Conservation (phyloP, 2,329 filamentous ascomycete genomes). For the Sporothrix sp. region DNA sequence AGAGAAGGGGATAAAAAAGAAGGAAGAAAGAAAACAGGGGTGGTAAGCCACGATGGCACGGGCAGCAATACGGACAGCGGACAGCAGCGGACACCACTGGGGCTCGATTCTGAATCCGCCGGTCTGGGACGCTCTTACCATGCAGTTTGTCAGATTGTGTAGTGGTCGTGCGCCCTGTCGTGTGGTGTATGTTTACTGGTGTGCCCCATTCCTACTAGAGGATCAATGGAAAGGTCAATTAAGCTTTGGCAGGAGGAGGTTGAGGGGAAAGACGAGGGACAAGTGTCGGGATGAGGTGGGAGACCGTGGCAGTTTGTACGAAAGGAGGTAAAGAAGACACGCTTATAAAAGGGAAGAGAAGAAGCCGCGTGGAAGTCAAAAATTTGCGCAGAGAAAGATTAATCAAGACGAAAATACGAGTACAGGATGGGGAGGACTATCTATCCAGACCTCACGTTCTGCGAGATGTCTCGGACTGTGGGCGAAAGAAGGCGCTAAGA, state of each 20-base stretch:
- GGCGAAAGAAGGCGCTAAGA: not conserved
- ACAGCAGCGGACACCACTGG: not conserved
- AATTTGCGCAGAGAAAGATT: no score
- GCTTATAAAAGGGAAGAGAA: no score
- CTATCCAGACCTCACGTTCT: constrained; percentile 1
- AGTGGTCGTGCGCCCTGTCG: not conserved
- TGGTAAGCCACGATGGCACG: not conserved
- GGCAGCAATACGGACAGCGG: not conserved
- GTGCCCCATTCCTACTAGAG: no score
- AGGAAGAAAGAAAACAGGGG: not conserved
- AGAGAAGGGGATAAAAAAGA: not conserved
- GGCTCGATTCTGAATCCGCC: not conserved
- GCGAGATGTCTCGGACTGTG: not conserved
- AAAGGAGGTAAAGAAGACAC: no score
- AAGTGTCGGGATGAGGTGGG: no score
- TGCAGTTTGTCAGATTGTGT: not conserved
- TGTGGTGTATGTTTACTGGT: not conserved
- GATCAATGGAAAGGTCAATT: no score
- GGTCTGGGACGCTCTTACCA: not conserved
- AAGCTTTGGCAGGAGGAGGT: no score
- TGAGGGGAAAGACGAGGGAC: not conserved
- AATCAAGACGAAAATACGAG: no score
- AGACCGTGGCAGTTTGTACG: no score
- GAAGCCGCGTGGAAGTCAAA: no score
- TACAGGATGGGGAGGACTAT: no score